Percentiles rank a stretch among this genome's conserved stretches.
Conservation (phyloP, 1,284 basidiomycete genomes). For the Sporisorium sorghi region DNA sequence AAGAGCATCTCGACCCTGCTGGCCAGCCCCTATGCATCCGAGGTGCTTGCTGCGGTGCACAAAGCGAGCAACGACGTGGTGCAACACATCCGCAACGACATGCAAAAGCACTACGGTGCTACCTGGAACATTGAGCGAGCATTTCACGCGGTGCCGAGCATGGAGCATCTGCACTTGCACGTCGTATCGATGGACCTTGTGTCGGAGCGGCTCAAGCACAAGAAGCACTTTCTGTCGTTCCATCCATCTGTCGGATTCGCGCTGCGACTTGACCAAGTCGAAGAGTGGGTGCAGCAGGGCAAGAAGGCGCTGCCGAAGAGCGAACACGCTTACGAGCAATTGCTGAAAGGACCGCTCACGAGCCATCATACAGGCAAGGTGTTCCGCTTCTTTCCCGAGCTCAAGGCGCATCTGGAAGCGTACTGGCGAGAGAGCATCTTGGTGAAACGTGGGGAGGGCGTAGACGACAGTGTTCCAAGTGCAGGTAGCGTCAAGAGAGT, state of each 20-base stretch:
- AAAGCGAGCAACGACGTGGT: slow-evolving; percentile 43
- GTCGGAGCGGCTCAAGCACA: slow-evolving; percentile 81
- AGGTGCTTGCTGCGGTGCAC: slow-evolving; percentile 47
- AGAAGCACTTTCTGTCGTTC: slow-evolving; percentile 92
- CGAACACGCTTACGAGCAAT: slow-evolving; percentile 31
- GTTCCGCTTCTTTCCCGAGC: slow-evolving; percentile 28
- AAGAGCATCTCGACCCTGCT: slow-evolving; percentile 48
- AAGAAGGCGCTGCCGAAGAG: slow-evolving; percentile 19
- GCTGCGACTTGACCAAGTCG: slow-evolving; percentile 76
- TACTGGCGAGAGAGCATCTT: slow-evolving; percentile 25
- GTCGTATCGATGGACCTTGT: slow-evolving; percentile 83
- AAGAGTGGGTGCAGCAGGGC: slow-evolving; percentile 12
- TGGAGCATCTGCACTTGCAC: slow-evolving; percentile 70
- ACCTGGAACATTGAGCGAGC: slow-evolving; percentile 72
- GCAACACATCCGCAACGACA: slow-evolving; percentile 80
- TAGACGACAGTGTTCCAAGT: not conserved
- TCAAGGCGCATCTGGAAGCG: slow-evolving; percentile 39
- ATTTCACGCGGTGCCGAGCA: slow-evolving; percentile 83
- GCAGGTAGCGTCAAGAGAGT: not conserved
- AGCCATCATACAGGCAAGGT: slow-evolving; percentile 31
- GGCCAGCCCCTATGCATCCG: slow-evolving; percentile 47
- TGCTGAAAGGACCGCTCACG: slow-evolving; percentile 34
- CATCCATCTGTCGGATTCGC: slow-evolving; percentile 88
- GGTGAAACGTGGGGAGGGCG: not conserved
- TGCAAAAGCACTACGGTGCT: slow-evolving; percentile 73